Conservation (phyloP, 495 filamentous ascomycete genomes). For the Aspergillus asperescens region DNA sequence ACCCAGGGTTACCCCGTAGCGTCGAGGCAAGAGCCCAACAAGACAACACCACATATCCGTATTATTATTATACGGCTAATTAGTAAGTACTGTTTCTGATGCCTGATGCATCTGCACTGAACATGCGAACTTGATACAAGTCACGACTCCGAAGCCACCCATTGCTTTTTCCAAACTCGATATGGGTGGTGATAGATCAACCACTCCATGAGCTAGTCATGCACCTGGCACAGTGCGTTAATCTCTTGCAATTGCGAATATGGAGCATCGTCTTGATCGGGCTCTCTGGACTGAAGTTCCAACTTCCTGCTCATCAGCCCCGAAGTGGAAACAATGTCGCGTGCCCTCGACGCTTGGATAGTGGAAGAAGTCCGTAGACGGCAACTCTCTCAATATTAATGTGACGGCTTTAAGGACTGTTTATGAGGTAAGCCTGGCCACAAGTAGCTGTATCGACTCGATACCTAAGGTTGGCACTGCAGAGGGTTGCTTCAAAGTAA, state of each 20-base stretch:
- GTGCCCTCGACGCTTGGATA: not conserved
- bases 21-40: constrained; percentile 28
- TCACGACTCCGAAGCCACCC: too few species aligned
- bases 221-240: not conserved
- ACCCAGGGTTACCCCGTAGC: too few species aligned
- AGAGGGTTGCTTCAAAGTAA: not conserved
- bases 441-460: not conserved
- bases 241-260: not conserved
- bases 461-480: not conserved
- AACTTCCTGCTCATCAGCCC: not conserved
- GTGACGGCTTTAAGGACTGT: not conserved
- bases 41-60: too few species aligned
- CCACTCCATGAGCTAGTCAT: not conserved
- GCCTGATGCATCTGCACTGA: too few species aligned
- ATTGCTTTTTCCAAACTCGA: not conserved
- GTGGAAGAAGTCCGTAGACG: not conserved
- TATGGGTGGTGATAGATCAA: not conserved
- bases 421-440: not conserved
- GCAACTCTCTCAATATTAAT: not conserved
- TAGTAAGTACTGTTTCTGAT: too few species aligned
- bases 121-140: too few species aligned
- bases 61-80: not conserved
- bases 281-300: not conserved
- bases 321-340: not conserved
- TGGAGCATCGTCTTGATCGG: not conserved